Evolutionary conservation across 371 early-diverging fungal genomes (phyloP), one percentile per base, ranked within the genome.

Genomic region (Syncephalastrum monosporum): DNA sequence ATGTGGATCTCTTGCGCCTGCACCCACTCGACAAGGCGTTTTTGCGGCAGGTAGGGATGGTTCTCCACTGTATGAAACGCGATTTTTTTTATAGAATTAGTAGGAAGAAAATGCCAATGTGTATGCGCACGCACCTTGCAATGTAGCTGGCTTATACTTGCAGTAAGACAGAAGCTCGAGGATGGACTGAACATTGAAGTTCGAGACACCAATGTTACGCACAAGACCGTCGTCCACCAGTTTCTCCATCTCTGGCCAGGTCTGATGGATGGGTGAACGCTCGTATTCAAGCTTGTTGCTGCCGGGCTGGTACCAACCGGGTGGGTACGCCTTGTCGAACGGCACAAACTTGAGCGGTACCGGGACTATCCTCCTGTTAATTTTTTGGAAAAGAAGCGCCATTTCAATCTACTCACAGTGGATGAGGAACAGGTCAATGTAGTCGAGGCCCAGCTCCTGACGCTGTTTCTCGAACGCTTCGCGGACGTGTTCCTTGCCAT

Each of bases 381-480:
- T 24, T 42, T 5, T 10, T 12, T 13, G 24, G 1, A 21, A 21
- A 21, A 21, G 21, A 21, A 21, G 21, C 21, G 6, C 7, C 24
- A n/a, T 4, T 41, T 17, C 13, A 6, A 6, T 17, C 42, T 16
- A 55, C 56, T 43, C 58, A 64, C 64, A 68, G 50, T 69, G 64
- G 16, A 68, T 60, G 21, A 67, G 48, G 64, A 82, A 89, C 42
- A 88, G 63, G 66, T 89, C 90, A 17, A 91, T 50, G 58, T 86
- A 89, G 16, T 78, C 73, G 17, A 81, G 57, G 47, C 66, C 70
- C 48, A 89, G 64, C 19, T 82, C 70, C 45, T 53, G 24, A 19
- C 87, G 64, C 21, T 80, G 75, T 5, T 56, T 49, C 21, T 77
- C 68, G 51, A 85, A 65, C 1, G 66, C 79, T 17, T 76, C 62